phyloP scores from a whole-genome alignment of 495 filamentous ascomycete species.

The Penicillium cinerascens region DNA sequence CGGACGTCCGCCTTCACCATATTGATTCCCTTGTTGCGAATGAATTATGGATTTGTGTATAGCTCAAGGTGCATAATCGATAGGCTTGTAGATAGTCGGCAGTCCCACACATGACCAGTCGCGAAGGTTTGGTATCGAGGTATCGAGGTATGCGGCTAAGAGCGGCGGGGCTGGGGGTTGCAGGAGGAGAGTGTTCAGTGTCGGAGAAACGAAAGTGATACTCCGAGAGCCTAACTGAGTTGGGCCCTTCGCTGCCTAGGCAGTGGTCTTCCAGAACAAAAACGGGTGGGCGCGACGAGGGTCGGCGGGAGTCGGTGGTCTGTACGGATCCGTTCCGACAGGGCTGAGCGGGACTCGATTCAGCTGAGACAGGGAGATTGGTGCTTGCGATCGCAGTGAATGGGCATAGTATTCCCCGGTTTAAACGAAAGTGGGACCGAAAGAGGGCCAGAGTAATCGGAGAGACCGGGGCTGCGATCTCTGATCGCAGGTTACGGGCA shows the following conservation, averaged over 20 bases:
- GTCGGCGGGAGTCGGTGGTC: conserved; percentile 17
- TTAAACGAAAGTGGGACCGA: not conserved
- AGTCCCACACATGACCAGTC: conserved; percentile 18
- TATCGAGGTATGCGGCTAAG: not conserved
- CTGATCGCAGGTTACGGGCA: conserved; percentile 11
- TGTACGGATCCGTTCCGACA: conserved; percentile 16
- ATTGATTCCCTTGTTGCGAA: conserved; percentile 22
- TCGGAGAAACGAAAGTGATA: not conserved
- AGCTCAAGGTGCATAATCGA: conserved; percentile 21
- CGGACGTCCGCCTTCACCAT: conserved; percentile 75
- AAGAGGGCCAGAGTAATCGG: not conserved
- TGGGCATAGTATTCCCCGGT: conserved; percentile 3
- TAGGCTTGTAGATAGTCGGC: conserved; percentile 4
- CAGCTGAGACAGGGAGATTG: conserved; percentile 6
- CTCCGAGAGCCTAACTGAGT: not conserved
- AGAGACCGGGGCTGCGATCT: not conserved
- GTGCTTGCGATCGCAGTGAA: not conserved
- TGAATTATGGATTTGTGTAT: conserved; percentile 1
- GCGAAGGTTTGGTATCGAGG: conserved; percentile 1
- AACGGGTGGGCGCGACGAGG: conserved; percentile 1
- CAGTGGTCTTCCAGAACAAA: not conserved
- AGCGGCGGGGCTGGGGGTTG: not conserved
- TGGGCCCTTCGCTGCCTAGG: not conserved
- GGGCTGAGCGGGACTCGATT: conserved; percentile 17
- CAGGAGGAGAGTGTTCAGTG: not conserved